Evolutionary conservation across 305 asterid species (phyloP), one percentile per base, ranked within the genome.

Genomic region (Andrographis paniculata): DNA sequence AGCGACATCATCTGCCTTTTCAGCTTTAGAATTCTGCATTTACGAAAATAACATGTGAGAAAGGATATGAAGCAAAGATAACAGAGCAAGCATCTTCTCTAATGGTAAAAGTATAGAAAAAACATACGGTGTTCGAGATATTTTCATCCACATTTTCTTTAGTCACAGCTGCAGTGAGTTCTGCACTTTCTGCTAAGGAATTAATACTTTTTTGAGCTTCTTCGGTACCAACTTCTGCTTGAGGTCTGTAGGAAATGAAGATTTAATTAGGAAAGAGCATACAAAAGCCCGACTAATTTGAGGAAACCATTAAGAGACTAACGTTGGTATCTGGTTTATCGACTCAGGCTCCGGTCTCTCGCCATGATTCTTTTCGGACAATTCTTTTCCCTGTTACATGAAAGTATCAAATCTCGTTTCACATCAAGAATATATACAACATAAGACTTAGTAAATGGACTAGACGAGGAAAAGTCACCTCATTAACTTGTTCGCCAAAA

Each of bases 71-170:
- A 17, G 31, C 9, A 44, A 35, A 43, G 22, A 62, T 9, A 6
- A 33, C 45, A 8, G 13, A 12, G n/a, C n/a, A n/a, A 33, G 39
- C 33, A 27, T 27, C 33, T n/a, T n/a, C n/a, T n/a, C n/a, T n/a
- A n/a, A n/a, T n/a, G n/a, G n/a, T n/a, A n/a, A 27, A 10, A 27
- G 10, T 5, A 10, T 27, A 10, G 10, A 27, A 27, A 27, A 27
- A 27, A 27, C 9, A 33, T 14, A 10, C 70, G 47, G 20, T 50
- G 13, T 36, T 55, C 14, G 31, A 38, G 55, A 41, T 39, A 59
- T 27, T 55, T 58, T 52, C 8, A 49, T 54, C 35, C 20, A 56
- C 58, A 46, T 54, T 75, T 57, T 52, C 67, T 41, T 68, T 72
- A 9, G 58, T 53, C 63, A 56, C 80, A 52, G 48, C 24, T n/a